Base-by-base conservation (phyloP, 1,284 basidiomycete species). In the Testicularia cyperi region DNA sequence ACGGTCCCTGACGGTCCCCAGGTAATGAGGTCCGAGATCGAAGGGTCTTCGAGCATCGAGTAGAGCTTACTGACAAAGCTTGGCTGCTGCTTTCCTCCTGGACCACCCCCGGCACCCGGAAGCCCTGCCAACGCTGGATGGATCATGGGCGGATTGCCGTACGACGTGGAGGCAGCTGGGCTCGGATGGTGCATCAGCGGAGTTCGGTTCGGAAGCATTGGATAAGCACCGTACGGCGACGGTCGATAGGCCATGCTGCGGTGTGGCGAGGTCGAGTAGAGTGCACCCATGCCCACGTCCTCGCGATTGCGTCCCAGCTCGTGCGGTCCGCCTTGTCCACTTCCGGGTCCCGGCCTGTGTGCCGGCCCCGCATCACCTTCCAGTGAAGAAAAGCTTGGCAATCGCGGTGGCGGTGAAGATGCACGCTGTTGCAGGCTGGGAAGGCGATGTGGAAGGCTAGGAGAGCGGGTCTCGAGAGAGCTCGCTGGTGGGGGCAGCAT, bases 41-140 rank as follows among this genome's bases (percentile, higher is more conserved):
- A 54, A 2, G 60, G 48, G 30, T 72, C 69, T 41, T 72, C 68
- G n/a, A 72, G 63, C 67, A 72, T 72, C 24, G 70, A 65, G 38
- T 72, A 72, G 28, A 72, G 52, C 36, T 72, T 72, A 45, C 53
- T 60, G 14, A 72, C 67, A 24, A 72, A 72, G 38, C 55, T 61
- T 3, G 65, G 70, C 29, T 72, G 70, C 44, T 72, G 70, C 40
- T 70, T 72, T 8, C 63, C 58, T 24, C 58, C 60, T 0, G 57
- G 55, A 14, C 56, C 60, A n/a, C 62, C 56, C 13, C 65, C 68
- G 1, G 65, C 44, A 16, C 61, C 68, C 2, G 65, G 68, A 5
- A 69, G 38, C 7, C 67, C 67, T n/a, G 60, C 61, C 18, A 69
- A 53, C 3, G 65, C 44, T 3, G 67, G 67, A 26, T 69, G 67